Evolutionary conservation across 345 rosid genomes (phyloP), one percentile per base, ranked within the genome.

Genomic region (Eucalyptus coolabah): DNA sequence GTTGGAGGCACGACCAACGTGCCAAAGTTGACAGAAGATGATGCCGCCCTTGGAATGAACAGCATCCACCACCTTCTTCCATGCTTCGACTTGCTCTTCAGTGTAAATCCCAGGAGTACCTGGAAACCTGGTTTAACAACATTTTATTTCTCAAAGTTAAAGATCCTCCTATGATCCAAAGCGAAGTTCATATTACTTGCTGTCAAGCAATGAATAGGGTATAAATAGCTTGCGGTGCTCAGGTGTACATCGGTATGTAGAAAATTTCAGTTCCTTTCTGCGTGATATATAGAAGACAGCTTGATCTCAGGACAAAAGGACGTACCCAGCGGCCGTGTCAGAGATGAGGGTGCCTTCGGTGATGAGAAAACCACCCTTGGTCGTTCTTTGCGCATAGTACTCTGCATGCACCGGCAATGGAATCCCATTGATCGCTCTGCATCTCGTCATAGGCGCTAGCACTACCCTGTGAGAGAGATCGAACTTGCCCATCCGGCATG

Each of bases 1-100:
- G 92, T 96, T 98, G 83, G 99, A 98, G 40, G 99, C 98, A 18
- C 98, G 98, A 77, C 98, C 99, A 40, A 95, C 99, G 16, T 98
- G 99, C 99, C 99, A 98, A 34, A 98, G 88, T 82, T 85, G 90
- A 60, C 87, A 54, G 32, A 83, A 89, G 49, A 83, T 56, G 82
- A 89, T 88, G 92, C 96, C 92, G 28, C 98, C 99, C 88, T 94
- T 95, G 42, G 95, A 94, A 87, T 98, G 99, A 93, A 94, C 98
- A 17, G 96, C 96, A 17, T 93, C 93, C 72, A 96, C 98, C 77
- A 97, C 95, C 42, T 89, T 90, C 93, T 91, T 98, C 99, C 99
- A 98, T 87, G 97, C 98, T 50, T 95, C 94, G n/a, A 95, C 96
- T 89, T 97, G 99, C 90, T 97, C 97, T 13, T 94, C 95, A 3